Evolutionary conservation across 2,329 filamentous ascomycete species (phyloP).

Genomic region (Metarhizium anisopliae): DNA sequence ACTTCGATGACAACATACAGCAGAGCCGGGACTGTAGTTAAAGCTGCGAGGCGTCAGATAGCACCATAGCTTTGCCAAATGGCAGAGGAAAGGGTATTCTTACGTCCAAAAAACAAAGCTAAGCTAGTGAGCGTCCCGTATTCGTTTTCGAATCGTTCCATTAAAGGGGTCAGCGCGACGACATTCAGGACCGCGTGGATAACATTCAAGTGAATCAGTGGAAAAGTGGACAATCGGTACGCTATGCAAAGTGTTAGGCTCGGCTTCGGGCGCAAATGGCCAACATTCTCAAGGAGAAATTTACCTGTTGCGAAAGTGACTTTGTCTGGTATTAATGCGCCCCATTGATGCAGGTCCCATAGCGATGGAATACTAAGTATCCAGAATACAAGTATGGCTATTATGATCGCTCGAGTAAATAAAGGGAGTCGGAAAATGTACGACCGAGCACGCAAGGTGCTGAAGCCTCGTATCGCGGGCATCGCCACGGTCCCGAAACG

Average conservation of each 20-base stretch:
- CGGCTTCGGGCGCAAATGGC: neutral
- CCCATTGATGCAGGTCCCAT: conserved; percentile 70
- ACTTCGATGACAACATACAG: conserved; percentile 75
- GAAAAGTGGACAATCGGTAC: conserved; percentile 88
- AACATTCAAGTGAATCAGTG: conserved; percentile 73
- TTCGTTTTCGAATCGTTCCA: conserved; percentile 90
- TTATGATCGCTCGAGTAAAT: conserved; percentile 65
- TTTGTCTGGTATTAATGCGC: conserved; percentile 67
- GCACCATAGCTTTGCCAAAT: neutral
- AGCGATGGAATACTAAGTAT: conserved; percentile 57
- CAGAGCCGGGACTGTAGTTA: conserved; percentile 73
- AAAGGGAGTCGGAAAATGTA: conserved; percentile 81
- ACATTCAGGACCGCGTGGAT: conserved; percentile 76
- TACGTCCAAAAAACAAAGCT: conserved; percentile 83
- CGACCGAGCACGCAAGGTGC: conserved; percentile 63
- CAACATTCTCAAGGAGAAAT: neutral
- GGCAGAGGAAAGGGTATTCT: conserved; percentile 30
- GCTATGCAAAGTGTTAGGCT: conserved; percentile 41
- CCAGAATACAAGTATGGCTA: conserved; percentile 55
- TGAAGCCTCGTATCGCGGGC: conserved; percentile 41
- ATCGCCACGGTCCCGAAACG: neutral
- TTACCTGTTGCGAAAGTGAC: conserved; percentile 62
- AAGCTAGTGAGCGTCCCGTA: conserved; percentile 85
- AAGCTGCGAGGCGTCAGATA: conserved; percentile 36
- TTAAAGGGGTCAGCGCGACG: conserved; percentile 70